Evolutionary conservation across 805 yeast genomes (phyloP).

Genomic region (Ogataea thermomethanolica): DNA sequence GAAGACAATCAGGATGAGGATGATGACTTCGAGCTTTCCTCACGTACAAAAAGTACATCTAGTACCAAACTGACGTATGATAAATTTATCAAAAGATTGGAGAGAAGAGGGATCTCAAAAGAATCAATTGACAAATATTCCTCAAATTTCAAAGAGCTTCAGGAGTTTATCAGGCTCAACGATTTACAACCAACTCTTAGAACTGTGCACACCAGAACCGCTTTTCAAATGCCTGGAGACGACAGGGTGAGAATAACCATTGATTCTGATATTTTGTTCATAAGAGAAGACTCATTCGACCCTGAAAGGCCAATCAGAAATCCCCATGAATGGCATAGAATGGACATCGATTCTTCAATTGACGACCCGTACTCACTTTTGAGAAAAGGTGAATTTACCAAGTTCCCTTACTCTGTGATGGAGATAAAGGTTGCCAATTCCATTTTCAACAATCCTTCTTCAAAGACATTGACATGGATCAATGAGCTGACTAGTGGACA

Average conservation of each 20-base stretch:
- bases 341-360: slow-evolving; percentile 78
- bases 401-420: slow-evolving; percentile 85
- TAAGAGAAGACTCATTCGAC: slow-evolving; percentile 90
- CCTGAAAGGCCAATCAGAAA: slow-evolving; percentile 82
- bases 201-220: slow-evolving; percentile 84
- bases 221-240: slow-evolving; percentile 98
- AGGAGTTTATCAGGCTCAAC: slow-evolving; percentile 58
- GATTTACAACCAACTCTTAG: slow-evolving; percentile 82
- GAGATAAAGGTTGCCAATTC: slow-evolving; percentile 62
- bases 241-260: slow-evolving; percentile 86
- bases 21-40: slow-evolving; percentile 33
- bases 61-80: slow-evolving; percentile 32
- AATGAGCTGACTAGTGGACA: slow-evolving; percentile 80
- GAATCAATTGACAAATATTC: slow-evolving; percentile 50
- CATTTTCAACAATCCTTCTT: slow-evolving; percentile 47
- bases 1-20: slow-evolving; percentile 22
- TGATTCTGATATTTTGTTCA: slow-evolving; percentile 82
- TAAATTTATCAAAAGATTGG: slow-evolving; percentile 57
- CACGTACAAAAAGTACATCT: slow-evolving; percentile 6
- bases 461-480: slow-evolving; percentile 62
- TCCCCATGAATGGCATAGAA: slow-evolving; percentile 86
- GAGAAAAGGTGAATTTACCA: slow-evolving; percentile 79
- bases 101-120: slow-evolving; percentile 55
- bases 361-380: slow-evolving; percentile 66
- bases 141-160: slow-evolving; percentile 55